phyloP scores from a whole-genome alignment of 495 filamentous ascomycete genomes.

The Trichoderma asperelloides region DNA sequence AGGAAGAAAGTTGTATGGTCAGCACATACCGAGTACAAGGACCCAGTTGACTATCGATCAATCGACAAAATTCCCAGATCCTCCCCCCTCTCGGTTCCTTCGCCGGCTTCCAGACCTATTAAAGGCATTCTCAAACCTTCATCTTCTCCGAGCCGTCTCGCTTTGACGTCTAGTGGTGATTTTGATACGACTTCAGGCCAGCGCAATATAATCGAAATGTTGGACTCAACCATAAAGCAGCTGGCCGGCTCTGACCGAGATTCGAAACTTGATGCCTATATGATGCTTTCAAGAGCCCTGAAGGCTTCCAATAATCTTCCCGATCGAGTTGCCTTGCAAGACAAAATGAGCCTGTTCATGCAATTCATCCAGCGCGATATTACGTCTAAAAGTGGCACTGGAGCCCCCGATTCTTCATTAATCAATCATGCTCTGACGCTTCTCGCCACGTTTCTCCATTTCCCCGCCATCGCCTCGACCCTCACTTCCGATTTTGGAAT shows the following conservation, averaged over 20 bases:
- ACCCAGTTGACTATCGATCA: constrained; percentile 41
- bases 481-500: constrained; percentile 67
- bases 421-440: constrained; percentile 68
- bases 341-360: constrained; percentile 65
- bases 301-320: constrained; percentile 71
- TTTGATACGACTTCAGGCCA: constrained; percentile 28
- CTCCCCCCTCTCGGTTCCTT: constrained; percentile 40
- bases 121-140: constrained; percentile 84
- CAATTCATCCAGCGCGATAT: constrained; percentile 78
- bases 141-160: constrained; percentile 35
- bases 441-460: constrained; percentile 60
- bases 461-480: constrained; percentile 50
- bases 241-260: constrained; percentile 60
- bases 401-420: constrained; percentile 50
- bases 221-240: constrained; percentile 73
- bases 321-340: constrained; percentile 56
- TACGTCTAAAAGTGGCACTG: constrained; percentile 41
- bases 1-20: constrained; percentile 71
- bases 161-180: constrained; percentile 25
- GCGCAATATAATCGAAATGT: constrained; percentile 57
- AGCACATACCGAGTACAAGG: constrained; percentile 61
- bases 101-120: constrained; percentile 55
- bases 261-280: constrained; percentile 77
- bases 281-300: constrained; percentile 63
- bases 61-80: constrained; percentile 27